These are phyloP conservation scores for Teratosphaeria pseudoeucalypti DNA, from an alignment of 2,329 filamentous ascomycete species.

Conservation along the genomic window DNA sequence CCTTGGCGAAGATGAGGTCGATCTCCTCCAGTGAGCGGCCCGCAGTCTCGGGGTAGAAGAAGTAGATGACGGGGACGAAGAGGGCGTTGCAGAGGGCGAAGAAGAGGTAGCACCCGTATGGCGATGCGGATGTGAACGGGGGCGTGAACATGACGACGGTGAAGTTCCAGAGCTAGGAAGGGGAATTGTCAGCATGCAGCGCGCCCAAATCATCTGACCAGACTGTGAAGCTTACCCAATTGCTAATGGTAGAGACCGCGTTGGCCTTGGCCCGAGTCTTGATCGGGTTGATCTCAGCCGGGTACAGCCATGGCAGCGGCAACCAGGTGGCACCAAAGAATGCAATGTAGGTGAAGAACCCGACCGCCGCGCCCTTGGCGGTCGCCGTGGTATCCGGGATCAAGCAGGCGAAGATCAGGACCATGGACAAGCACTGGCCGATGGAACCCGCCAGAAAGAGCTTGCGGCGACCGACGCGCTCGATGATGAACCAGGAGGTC, in stretches of 20 bases:
- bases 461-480: constrained; percentile 45
- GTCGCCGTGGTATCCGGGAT: constrained; percentile 25
- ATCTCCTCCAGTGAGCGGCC: constrained; percentile 48
- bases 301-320: constrained; percentile 23
- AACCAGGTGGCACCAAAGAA: constrained; percentile 51
- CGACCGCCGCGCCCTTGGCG: constrained; percentile 45
- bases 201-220: constrained; percentile 19
- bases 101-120: constrained; percentile 30
- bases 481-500: constrained; percentile 54
- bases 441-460: constrained; percentile 33
- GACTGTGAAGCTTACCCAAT: constrained; percentile 37
- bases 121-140: constrained; percentile 20
- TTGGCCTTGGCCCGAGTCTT: constrained; percentile 47
- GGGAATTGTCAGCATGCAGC: neutral
- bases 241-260: constrained; percentile 43
- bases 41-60: constrained; percentile 43
- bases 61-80: constrained; percentile 48
- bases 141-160: constrained; percentile 32
- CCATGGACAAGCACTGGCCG: constrained; percentile 48
- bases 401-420: constrained; percentile 32
- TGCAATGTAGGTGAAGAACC: constrained; percentile 59
- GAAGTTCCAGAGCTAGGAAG: constrained; percentile 5
- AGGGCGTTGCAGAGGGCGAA: constrained; percentile 43
- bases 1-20: constrained; percentile 31
- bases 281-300: constrained; percentile 39